These are phyloP conservation scores for Sporothrix dimorphospora DNA, from an alignment of 2,329 filamentous ascomycete species.

Conservation along the genomic window DNA sequence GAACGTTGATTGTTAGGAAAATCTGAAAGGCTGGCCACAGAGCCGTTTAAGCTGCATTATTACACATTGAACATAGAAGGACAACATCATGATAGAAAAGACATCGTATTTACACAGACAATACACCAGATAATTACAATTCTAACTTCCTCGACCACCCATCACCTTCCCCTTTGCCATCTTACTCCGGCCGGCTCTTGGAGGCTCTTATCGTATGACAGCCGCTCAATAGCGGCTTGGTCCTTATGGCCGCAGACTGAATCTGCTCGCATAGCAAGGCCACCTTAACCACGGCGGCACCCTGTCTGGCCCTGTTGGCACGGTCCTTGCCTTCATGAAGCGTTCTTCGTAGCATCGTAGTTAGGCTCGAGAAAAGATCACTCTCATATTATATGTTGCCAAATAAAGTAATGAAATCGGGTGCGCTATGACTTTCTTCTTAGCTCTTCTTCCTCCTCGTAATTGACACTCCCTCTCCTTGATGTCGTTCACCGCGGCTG, in stretches of 20 bases:
- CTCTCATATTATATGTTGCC: not conserved
- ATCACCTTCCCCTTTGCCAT: not conserved
- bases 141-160: not conserved
- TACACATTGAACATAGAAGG: not conserved
- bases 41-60: no score
- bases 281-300: not conserved
- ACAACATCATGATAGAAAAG: not conserved
- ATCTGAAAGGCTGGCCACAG: not conserved
- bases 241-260: not conserved
- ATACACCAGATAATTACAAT: constrained; percentile 2
- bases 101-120: not conserved
- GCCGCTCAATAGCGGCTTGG: not conserved
- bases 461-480: no score
- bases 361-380: not conserved
- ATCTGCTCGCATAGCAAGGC: not conserved
- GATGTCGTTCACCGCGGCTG: constrained; percentile 16
- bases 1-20: constrained; percentile 9
- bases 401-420: not conserved
- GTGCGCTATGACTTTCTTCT: not conserved
- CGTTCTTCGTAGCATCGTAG: not conserved
- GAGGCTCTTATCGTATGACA: not conserved
- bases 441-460: not conserved
- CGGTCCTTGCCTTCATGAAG: not conserved
- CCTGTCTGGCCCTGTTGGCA: not conserved
- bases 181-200: no score